Percentiles rank a stretch among this genome's conserved stretches.
Evolutionary conservation across 345 rosid genomes (phyloP).

Genomic region (Lenwebbia sp.): DNA sequence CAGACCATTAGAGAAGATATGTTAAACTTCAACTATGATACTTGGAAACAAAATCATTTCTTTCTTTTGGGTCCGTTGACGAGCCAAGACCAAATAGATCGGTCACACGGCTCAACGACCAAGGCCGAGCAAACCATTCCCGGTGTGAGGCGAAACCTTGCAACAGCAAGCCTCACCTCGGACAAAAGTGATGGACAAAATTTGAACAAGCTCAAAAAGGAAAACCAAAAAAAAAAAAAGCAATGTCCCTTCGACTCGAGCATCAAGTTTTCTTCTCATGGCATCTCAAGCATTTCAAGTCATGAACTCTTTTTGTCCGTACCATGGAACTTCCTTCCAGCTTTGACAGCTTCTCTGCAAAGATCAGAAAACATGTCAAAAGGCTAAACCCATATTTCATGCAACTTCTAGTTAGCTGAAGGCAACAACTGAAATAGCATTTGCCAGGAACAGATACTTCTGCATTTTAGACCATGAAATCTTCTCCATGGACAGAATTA

Average conservation of each 20-base stretch:
- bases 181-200: background rate
- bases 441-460: too few relatives aligned
- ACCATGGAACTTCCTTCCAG: slow-evolving; percentile 57
- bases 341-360: slow-evolving; percentile 68
- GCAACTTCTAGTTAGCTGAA: too few relatives aligned
- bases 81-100: background rate
- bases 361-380: background rate
- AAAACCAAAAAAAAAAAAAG: too few relatives aligned
- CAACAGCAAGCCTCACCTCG: background rate
- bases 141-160: background rate
- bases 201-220: background rate
- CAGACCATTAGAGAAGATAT: background rate
- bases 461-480: too few relatives aligned
- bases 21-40: background rate
- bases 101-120: background rate
- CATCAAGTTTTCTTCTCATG: too few relatives aligned
- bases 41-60: background rate
- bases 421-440: too few relatives aligned
- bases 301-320: slow-evolving; percentile 22
- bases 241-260: too few relatives aligned
- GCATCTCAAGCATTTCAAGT: background rate
- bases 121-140: background rate
- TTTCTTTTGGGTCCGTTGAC: background rate
- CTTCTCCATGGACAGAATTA: too few relatives aligned
- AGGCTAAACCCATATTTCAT: too few relatives aligned